Base-by-base conservation (phyloP, 768 basidiomycete genomes). In the Chalciporus pseudorubinellus region DNA sequence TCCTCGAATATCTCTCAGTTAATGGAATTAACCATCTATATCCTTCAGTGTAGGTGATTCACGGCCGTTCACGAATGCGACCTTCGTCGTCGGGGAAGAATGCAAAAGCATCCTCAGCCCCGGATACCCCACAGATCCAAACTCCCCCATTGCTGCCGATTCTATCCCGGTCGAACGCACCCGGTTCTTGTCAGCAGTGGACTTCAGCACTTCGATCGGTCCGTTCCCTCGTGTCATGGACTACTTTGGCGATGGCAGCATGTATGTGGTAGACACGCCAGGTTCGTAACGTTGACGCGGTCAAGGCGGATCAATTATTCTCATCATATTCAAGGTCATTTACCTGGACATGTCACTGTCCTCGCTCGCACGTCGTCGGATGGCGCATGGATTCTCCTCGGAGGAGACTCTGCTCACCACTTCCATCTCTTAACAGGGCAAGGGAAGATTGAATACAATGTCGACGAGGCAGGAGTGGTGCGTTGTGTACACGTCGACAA, bases 371-470 rank as follows among this genome's bases (percentile, higher is more conserved):
- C 78, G 2, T 79, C 77, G n/a, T 41, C 72, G 1, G 74, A 76
- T 31, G 78, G 78, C 6, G 72, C 64, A 14, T 84, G 81, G 81
- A 68, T 83, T 19, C 77, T 73, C 57, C 69, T 82, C 16, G 79
- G 70, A 2, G 80, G 77, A 0, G 81, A 83, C 56, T 75, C 76
- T 47, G 80, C 77, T 2, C 81, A 82, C 56, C 74, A 81, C 59
- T 72, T 72, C 68, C 66, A 72, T 13, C 66, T 82, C 22, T 59
- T 82, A 39, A 77, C 70, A 0, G 76, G 76, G 7, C 67, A 75
- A 50, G 64, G 66, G 10, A 56, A 71, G 3, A 70, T 82, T 21
- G 70, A 71, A 3, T 29, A 43, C 14, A 33, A 31, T n/a, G 31
- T 52, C 29, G 10, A 55, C 8, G 50, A 52, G 9, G 13, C 16